Conservation (phyloP, 345 rosid species). For the Eucalyptus guilfoylei region DNA sequence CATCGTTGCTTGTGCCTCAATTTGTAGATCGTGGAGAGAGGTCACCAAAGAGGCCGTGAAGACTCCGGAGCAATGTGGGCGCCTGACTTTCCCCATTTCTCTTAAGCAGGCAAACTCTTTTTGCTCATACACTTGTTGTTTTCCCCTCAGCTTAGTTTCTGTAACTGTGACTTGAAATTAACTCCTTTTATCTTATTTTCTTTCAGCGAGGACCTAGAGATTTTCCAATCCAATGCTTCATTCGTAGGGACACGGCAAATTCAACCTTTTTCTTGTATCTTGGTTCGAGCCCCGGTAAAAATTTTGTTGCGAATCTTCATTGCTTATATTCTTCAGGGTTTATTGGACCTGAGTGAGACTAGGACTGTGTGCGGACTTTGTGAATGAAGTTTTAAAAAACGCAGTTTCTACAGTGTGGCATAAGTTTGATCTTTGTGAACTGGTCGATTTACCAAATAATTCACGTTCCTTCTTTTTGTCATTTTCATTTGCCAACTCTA, state of each 20-base stretch:
- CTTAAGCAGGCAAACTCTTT: constrained; percentile 56
- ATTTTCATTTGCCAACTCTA: neutral
- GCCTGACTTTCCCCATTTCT: constrained; percentile 75
- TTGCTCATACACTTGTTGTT: neutral
- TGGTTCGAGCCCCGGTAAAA: constrained; percentile 80
- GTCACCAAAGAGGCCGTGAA: constrained; percentile 49
- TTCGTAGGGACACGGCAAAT: constrained; percentile 64
- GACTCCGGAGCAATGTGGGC: constrained; percentile 59
- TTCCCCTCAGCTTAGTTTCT: neutral
- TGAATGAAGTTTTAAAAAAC: neutral
- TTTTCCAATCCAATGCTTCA: constrained; percentile 75
- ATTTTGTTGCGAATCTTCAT: neutral
- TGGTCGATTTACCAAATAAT: neutral
- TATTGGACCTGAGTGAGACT: neutral
- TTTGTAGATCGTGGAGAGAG: constrained; percentile 81
- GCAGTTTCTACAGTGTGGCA: neutral
- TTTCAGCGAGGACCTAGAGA: constrained; percentile 84
- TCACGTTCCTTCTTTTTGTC: neutral
- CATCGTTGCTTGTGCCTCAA: constrained; percentile 77
- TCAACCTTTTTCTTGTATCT: constrained; percentile 60
- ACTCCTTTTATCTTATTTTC: neutral
- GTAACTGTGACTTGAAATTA: neutral
- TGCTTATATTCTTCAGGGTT: neutral
- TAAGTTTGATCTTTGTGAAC: neutral
- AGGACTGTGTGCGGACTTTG: neutral